Evolutionary conservation across 176 grass and related monocot genomes (phyloP), one percentile per base, ranked within the genome.

Genomic region (Oryza rufipogon): DNA sequence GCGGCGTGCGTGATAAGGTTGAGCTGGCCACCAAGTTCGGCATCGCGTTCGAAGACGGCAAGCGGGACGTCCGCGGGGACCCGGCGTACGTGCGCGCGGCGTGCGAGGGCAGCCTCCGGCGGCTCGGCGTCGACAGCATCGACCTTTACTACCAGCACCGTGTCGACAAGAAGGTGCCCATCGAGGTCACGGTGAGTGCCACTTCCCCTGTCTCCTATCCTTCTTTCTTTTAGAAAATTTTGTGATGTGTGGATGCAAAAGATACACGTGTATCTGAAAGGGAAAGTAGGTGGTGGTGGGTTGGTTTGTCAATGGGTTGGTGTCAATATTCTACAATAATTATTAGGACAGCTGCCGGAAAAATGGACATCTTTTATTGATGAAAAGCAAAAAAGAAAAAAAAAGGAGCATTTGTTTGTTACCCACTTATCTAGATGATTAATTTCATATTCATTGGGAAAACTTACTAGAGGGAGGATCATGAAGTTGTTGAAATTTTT

Each of bases 61-160:
- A 78, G 74, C n/a, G 11, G 4, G 51, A 19, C 30, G 22, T 88
- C 38, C 65, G 38, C 4, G 91, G 92, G 1, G 86, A 78, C 16
- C 92, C 92, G 3, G 87, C 78, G 6, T 94, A 89, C 26, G 84
- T 87, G 1, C 88, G 88, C 0, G 68, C 73, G 0, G 87, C 76
- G 17, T 94, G 92, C 20, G 89, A 94, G 39, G 81, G 7, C 13
- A 89, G 89, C 23, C 77, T 94, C 19, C 10, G 25, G 17, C 63
- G 89, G 6, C 92, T 94, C 0, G 92, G 86, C 19, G 71, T 85
- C 3, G 87, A 89, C 42, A 85, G 71, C 84, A 82, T 94, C 11
- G 92, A 94, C 78, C 86, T 94, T 4, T 94, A 94, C 80, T 94
- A 89, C 56, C 92, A 88, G 52, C 89, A 91, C 52, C 86, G 89